Conservation (phyloP, 2,329 filamentous ascomycete species). For the Pyricularia sp. region DNA sequence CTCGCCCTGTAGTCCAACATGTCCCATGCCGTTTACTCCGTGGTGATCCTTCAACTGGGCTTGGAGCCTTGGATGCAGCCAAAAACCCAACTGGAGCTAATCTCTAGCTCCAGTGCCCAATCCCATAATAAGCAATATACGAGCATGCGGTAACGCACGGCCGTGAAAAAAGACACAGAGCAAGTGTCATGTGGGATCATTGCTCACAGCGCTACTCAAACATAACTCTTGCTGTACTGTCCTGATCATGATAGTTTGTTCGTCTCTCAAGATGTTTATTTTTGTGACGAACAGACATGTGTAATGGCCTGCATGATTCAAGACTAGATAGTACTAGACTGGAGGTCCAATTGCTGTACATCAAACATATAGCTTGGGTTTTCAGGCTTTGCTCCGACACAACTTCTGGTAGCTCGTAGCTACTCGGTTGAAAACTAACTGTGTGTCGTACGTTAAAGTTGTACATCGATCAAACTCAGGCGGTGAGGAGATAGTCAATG, state of each 20-base stretch:
- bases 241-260: neutral
- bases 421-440: neutral
- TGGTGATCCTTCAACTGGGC: neutral
- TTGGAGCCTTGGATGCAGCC: neutral
- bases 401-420: neutral
- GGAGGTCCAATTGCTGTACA: neutral
- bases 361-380: neutral
- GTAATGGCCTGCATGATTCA: neutral
- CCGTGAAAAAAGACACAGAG: neutral
- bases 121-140: neutral
- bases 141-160: neutral
- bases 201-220: neutral
- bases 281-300: neutral
- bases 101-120: neutral
- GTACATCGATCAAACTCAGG: neutral
- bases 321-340: neutral
- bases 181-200: neutral
- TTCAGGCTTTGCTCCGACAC: neutral
- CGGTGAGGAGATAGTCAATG: neutral
- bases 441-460: neutral
- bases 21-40: neutral
- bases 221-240: neutral
- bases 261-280: neutral
- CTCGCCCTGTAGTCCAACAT: neutral
- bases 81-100: neutral